Percentiles rank a stretch among this genome's conserved stretches.
These are phyloP conservation scores for Populus alba DNA, from an alignment of 345 rosid genomes.

Conservation along the genomic window DNA sequence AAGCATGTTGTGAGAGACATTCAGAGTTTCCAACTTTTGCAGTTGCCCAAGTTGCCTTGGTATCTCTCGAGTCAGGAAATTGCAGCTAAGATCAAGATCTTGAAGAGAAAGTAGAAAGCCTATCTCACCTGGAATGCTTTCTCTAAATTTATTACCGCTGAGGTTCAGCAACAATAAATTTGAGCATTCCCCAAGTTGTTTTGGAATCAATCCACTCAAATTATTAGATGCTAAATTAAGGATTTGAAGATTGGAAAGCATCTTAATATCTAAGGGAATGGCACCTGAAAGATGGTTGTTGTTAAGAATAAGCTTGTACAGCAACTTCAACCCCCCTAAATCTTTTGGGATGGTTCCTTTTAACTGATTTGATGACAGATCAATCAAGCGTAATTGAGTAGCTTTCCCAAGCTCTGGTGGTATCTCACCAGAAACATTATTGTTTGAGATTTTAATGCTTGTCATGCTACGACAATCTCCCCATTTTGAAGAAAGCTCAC, in stretches of 20 bases:
- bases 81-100: conserved; percentile 7
- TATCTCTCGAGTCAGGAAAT: background rate
- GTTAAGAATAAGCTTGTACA: background rate
- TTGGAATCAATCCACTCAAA: conserved; percentile 2
- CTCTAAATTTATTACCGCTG: background rate
- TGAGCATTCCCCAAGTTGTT: background rate
- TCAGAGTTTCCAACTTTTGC: too few relatives aligned
- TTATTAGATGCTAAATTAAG: background rate
- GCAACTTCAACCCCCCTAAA: background rate
- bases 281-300: background rate
- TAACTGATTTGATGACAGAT: too few relatives aligned
- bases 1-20: background rate
- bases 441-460: background rate
- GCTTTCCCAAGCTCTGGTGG: background rate
- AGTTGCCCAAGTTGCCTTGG: background rate
- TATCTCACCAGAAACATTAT: background rate
- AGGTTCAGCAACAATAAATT: conserved; percentile 1
- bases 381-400: too few relatives aligned
- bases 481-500: too few relatives aligned
- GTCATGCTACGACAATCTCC: background rate
- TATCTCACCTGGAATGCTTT: conserved; percentile 1
- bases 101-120: background rate
- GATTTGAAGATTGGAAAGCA: too few relatives aligned
- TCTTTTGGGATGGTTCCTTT: background rate
- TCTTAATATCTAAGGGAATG: background rate